These are phyloP conservation scores for Tuber indicum DNA, from an alignment of 495 filamentous ascomycete genomes.

Conservation along the genomic window DNA sequence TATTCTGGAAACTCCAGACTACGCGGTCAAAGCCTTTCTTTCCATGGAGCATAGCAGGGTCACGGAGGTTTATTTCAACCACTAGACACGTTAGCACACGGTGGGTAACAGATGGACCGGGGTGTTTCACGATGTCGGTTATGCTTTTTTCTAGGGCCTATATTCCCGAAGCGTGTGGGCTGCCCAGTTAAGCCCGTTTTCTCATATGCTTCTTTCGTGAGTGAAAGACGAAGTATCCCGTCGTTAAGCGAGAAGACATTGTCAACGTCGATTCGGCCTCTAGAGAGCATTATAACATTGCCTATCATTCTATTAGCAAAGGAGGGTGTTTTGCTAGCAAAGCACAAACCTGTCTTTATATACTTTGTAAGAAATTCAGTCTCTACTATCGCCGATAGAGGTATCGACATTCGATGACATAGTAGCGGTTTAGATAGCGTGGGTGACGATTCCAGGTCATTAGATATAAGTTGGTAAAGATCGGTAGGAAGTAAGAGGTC, in stretches of 20 bases:
- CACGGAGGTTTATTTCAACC: constrained; percentile 72
- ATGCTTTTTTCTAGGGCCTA: constrained; percentile 49
- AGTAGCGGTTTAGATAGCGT: constrained; percentile 43
- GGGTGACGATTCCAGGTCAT: constrained; percentile 49
- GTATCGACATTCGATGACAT: constrained; percentile 69
- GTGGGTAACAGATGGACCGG: neutral
- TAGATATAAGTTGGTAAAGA: constrained; percentile 53
- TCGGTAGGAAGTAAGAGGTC: constrained; percentile 71
- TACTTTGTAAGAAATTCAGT: constrained; percentile 78
- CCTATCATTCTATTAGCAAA: constrained; percentile 49
- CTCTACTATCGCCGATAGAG: constrained; percentile 62
- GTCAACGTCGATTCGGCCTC: constrained; percentile 72
- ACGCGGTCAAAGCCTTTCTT: constrained; percentile 87
- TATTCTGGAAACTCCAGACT: constrained; percentile 76
- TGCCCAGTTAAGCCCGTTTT: constrained; percentile 74
- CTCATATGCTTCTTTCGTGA: constrained; percentile 81
- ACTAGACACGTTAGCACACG: constrained; percentile 49
- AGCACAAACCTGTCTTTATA: constrained; percentile 67
- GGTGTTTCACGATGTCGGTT: constrained; percentile 49
- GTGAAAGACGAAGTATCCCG: constrained; percentile 68
- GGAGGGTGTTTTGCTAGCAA: neutral
- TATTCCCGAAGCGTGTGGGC: constrained; percentile 45
- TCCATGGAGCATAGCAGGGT: constrained; percentile 76
- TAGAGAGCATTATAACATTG: constrained; percentile 83
- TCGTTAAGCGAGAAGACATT: constrained; percentile 68